Evolutionary conservation across 2,329 filamentous ascomycete genomes (phyloP).

Genomic region (Rhexocercosporidium sp.): DNA sequence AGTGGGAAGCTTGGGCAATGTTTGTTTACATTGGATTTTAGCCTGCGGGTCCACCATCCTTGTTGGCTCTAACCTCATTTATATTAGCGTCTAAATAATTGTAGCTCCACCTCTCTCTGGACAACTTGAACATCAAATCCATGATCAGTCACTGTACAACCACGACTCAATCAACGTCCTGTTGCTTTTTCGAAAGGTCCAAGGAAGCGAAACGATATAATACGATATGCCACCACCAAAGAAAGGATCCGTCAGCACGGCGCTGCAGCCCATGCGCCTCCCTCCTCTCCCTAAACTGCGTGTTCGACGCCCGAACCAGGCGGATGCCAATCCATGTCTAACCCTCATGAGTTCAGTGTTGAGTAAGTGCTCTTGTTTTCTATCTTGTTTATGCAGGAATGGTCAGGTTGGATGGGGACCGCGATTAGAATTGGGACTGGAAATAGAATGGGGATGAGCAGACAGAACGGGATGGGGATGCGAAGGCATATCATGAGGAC

Average conservation of each 20-base stretch:
- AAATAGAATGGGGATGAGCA: not conserved
- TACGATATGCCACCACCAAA: conserved; percentile 39
- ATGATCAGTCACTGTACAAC: not conserved
- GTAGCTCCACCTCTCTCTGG: not conserved
- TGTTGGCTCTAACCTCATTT: not conserved
- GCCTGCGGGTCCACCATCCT: not conserved
- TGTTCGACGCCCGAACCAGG: conserved; percentile 66
- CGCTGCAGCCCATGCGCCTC: conserved; percentile 46
- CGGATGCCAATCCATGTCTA: conserved; percentile 67
- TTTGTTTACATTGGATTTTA: conserved; percentile 33
- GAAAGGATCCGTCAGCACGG: conserved; percentile 27
- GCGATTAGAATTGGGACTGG: too few species aligned
- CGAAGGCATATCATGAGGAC: too few species aligned
- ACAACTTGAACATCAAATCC: not conserved
- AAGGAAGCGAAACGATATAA: not conserved
- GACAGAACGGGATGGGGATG: not conserved
- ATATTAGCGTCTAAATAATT: conserved; percentile 35
- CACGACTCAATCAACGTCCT: not conserved
- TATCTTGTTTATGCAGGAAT: too few species aligned
- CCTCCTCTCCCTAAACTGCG: conserved; percentile 67
- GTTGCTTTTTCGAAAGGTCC: not conserved
- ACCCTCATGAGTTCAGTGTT: conserved; percentile 70
- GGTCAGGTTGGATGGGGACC: too few species aligned
- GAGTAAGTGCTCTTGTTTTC: conserved; percentile 52
- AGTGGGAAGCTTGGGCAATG: not conserved